These are phyloP conservation scores for Penicillium longicatenatum DNA, from an alignment of 495 filamentous ascomycete species.

Conservation along the genomic window DNA sequence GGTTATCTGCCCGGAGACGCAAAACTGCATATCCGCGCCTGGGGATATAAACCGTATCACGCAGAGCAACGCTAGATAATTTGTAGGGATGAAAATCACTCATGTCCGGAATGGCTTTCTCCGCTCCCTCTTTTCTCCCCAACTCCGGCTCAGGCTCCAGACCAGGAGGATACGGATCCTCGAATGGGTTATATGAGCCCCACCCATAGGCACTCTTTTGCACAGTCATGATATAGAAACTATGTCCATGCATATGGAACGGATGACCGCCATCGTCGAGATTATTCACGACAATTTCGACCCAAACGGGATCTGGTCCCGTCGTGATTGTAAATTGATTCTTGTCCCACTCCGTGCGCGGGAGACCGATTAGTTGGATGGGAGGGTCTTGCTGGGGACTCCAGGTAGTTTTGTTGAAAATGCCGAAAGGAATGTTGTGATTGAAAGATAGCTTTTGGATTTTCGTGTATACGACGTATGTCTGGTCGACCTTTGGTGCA, in stretches of 20 bases:
- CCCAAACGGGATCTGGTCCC: background rate
- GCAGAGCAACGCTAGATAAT: conserved; percentile 20
- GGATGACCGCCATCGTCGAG: background rate
- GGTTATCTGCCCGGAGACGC: conserved; percentile 67
- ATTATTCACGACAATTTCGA: background rate
- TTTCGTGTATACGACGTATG: background rate
- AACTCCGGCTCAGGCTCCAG: background rate
- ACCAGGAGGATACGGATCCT: conserved; percentile 31
- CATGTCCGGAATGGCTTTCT: conserved; percentile 47
- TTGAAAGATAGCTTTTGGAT: background rate
- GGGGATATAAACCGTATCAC: conserved; percentile 61
- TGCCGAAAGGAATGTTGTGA: background rate
- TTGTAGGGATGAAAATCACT: conserved; percentile 8
- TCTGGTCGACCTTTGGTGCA: background rate
- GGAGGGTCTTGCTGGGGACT: background rate
- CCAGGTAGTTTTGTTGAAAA: background rate
- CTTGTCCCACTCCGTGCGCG: background rate
- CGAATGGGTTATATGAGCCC: conserved; percentile 50
- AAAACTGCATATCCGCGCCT: conserved; percentile 62
- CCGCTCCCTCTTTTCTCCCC: conserved; percentile 27
- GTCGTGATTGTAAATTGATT: conserved; percentile 28
- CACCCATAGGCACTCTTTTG: conserved; percentile 33
- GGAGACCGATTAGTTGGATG: background rate
- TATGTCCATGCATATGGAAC: conserved; percentile 65
- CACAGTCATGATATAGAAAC: conserved; percentile 71